Evolutionary conservation across 345 rosid genomes (phyloP), one percentile per base, ranked within the genome.

Genomic region (Boechera stricta): DNA sequence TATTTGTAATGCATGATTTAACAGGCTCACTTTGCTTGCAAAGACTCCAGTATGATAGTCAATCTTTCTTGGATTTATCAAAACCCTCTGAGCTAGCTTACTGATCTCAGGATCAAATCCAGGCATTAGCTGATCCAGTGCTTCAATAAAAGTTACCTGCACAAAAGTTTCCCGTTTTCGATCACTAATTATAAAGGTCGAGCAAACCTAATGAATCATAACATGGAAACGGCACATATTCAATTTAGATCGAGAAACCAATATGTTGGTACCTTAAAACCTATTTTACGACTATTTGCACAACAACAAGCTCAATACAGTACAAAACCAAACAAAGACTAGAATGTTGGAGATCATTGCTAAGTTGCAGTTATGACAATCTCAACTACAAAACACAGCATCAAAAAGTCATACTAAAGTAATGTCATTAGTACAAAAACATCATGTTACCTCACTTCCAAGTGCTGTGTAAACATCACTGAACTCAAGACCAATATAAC

Each of bases 21-120:
- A 49, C 2, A 67, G 10, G 56, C 76, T 79, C 83, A 95, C 99
- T 91, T 91, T 95, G 83, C 87, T 85, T 73, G 99, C 99, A 80
- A 95, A 93, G 8, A 95, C 98, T 54, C 99, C 98, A 41, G 93
- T 91, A 61, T 92, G 91, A 77, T 91, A 93, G 82, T 95, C 99
- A 16, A 95, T 95, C 59, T 93, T 91, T 78, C 98, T 82, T 64
- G 98, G 98, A 84, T 91, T 95, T 74, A 95, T 90, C 47, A 93
- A 85, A 80, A 93, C 93, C 77, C 99, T 86, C 78, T 95, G 99
- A 56, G 99, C 99, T 78, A 95, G 77, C 82, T 95, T 95, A 52
- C 98, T 86, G 71, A 92, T 95, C 83, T 95, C 99, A 60, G 99
- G 99, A 82, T 95, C 99, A 89, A 95, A 95, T 79, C 99, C 98